phyloP scores from a whole-genome alignment of 2,329 filamentous ascomycete species.

The Arthrobotrys iridis region DNA sequence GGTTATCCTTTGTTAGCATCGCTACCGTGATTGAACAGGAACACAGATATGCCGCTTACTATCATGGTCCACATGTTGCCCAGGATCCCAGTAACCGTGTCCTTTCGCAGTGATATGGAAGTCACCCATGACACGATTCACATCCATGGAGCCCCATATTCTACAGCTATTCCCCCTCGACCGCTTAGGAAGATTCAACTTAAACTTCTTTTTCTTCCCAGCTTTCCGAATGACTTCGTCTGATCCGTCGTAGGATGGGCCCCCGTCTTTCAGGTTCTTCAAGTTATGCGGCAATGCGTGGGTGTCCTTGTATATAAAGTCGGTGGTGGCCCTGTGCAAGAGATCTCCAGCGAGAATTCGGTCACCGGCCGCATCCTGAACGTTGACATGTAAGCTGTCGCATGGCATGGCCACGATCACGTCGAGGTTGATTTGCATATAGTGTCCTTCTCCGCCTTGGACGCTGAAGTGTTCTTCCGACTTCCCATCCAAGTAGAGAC shows the following conservation, averaged over 20 bases:
- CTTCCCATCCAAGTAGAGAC: constrained; percentile 82
- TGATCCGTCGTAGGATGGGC: constrained; percentile 76
- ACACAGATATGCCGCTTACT: constrained; percentile 64
- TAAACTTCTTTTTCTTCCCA: constrained; percentile 73
- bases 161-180: constrained; percentile 74
- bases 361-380: constrained; percentile 94
- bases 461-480: constrained; percentile 92
- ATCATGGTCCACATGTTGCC: constrained; percentile 81
- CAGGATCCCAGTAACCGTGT: constrained; percentile 88
- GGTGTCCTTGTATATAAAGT: constrained; percentile 77
- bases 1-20: background rate
- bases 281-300: constrained; percentile 68
- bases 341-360: constrained; percentile 82
- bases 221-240: constrained; percentile 86
- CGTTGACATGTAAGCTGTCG: constrained; percentile 89
- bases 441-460: constrained; percentile 86
- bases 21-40: background rate
- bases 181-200: constrained; percentile 75
- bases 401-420: constrained; percentile 91
- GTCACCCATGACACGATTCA: constrained; percentile 97
- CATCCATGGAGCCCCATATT: constrained; percentile 85
- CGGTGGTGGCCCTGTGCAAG: constrained; percentile 79
- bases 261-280: constrained; percentile 59
- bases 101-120: constrained; percentile 97
- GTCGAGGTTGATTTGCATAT: constrained; percentile 94